These are phyloP conservation scores for Groenewaldozyma sp. DNA, from an alignment of 1,139 yeast species.

Conservation along the genomic window DNA sequence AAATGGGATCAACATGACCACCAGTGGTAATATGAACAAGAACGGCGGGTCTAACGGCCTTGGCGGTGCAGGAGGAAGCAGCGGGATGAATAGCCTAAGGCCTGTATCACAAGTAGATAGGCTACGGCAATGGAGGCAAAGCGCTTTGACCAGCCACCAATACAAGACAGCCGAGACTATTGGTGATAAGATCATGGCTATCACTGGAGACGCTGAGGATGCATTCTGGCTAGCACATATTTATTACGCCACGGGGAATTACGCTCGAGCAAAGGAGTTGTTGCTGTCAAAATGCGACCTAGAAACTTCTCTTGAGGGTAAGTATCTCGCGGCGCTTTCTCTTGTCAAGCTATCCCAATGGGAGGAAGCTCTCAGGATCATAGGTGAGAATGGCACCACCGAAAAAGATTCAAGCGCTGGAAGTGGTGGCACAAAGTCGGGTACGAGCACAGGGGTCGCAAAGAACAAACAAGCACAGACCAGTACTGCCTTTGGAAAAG, in stretches of 20 bases:
- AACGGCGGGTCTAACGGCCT: no score
- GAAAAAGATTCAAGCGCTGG: background rate
- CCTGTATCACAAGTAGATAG: slow-evolving; percentile 71
- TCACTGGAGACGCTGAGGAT: slow-evolving; percentile 79
- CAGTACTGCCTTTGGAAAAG: no score
- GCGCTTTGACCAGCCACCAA: slow-evolving; percentile 88
- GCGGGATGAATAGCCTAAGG: background rate
- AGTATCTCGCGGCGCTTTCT: slow-evolving; percentile 75
- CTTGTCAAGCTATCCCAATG: slow-evolving; percentile 64
- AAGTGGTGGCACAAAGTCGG: background rate
- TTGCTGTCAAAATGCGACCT: slow-evolving; percentile 15
- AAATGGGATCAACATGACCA: no score
- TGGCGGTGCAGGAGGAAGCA: no score
- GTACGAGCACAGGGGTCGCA: background rate
- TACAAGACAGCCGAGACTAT: slow-evolving; percentile 83
- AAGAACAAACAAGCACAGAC: background rate
- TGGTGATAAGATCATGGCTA: slow-evolving; percentile 79
- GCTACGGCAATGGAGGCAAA: slow-evolving; percentile 86
- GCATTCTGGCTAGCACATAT: slow-evolving; percentile 97
- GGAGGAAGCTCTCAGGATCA: slow-evolving; percentile 82
- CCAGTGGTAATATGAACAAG: no score
- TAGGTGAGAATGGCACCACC: slow-evolving; percentile 50
- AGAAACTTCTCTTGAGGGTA: slow-evolving; percentile 55
- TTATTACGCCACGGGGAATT: slow-evolving; percentile 64
- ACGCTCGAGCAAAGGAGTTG: slow-evolving; percentile 56